Evolutionary conservation across 805 yeast genomes (phyloP).

Genomic region (Isabelozyma pseudorhagii): DNA sequence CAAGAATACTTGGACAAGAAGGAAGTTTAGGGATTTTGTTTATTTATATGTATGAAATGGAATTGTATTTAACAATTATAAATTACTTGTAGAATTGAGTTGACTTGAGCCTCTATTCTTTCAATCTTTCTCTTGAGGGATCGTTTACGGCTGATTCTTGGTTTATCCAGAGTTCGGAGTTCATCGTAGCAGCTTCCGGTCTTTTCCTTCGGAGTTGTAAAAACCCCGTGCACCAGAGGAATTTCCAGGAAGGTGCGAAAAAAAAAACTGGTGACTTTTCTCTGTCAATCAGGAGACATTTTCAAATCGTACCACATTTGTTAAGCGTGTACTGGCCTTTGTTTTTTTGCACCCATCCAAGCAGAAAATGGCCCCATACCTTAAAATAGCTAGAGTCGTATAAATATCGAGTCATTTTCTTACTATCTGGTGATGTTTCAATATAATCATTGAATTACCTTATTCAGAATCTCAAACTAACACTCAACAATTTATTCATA

Average conservation of each 20-base stretch:
- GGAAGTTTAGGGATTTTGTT: conserved; percentile 2
- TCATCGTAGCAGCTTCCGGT: not conserved
- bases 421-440: not conserved
- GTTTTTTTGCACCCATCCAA: not conserved
- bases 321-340: not conserved
- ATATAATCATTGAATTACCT: not conserved
- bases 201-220: not conserved
- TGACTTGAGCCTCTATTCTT: no score
- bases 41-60: not conserved
- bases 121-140: no score
- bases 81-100: no score
- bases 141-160: no score
- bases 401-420: not conserved
- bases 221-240: not conserved
- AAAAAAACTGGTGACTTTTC: not conserved
- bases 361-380: not conserved
- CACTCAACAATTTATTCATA: conserved; percentile 2
- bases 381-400: not conserved
- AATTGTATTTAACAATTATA: not conserved
- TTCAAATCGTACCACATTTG: not conserved
- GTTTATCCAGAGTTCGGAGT: no score
- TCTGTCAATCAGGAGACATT: not conserved
- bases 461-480: not conserved
- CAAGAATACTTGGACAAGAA: conserved; percentile 42
- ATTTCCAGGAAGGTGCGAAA: not conserved